Conservation (phyloP, 176 grass and related monocot species). For the Musa itinerans region DNA sequence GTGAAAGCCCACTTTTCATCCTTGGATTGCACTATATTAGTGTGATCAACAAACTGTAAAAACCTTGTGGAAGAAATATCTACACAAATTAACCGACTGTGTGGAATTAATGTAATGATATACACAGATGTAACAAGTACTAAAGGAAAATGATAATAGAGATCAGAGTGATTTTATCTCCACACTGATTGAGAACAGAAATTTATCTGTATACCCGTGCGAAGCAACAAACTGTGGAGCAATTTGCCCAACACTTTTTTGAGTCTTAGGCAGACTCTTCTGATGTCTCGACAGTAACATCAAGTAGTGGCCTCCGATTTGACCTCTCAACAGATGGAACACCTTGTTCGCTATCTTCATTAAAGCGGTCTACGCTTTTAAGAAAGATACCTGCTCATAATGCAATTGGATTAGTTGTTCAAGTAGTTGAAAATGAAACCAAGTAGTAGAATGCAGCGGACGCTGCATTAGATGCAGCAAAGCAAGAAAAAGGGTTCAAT, state of each 20-base stretch:
- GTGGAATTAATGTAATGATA: too few species aligned
- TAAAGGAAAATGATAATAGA: too few species aligned
- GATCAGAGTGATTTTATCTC: too few species aligned
- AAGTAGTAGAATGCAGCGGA: not conserved
- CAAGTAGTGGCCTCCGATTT: conserved; percentile 64
- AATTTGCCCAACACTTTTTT: not conserved
- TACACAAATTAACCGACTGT: too few species aligned
- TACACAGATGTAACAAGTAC: too few species aligned
- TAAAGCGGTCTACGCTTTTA: conserved; percentile 64
- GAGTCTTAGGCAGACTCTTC: conserved; percentile 3
- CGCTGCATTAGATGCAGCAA: not conserved
- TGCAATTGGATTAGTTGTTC: not conserved
- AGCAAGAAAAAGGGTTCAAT: not conserved
- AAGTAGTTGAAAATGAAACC: not conserved
- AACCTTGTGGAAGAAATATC: too few species aligned
- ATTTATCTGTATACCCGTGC: too few species aligned
- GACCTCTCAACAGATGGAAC: conserved; percentile 42
- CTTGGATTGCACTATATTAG: too few species aligned
- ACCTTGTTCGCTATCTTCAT: conserved; percentile 43
- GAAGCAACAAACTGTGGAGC: not conserved
- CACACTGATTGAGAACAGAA: too few species aligned
- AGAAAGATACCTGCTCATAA: conserved; percentile 67
- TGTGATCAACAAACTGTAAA: too few species aligned
- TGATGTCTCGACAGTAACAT: conserved; percentile 32
- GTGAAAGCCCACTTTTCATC: too few species aligned